Percentiles rank a stretch among this genome's conserved stretches.
These are phyloP conservation scores for Nannizziopsis arthrosporioides DNA, from an alignment of 2,329 filamentous ascomycete genomes.

Conservation along the genomic window DNA sequence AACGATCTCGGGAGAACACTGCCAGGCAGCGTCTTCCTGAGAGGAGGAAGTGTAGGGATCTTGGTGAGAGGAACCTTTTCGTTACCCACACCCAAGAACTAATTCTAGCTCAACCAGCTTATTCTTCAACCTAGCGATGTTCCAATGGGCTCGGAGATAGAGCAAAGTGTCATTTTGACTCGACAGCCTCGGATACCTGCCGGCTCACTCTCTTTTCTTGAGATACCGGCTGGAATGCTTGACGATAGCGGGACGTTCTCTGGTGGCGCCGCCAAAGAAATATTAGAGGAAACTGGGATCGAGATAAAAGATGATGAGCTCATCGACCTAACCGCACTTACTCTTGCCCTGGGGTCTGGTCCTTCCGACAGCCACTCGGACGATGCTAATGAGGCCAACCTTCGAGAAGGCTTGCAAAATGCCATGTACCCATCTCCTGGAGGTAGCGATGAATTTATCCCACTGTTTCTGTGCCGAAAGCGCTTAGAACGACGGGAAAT, in stretches of 20 bases:
- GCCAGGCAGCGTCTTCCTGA: conserved; percentile 46
- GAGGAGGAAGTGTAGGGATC: conserved; percentile 48
- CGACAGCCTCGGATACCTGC: conserved; percentile 48
- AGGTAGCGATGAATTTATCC: conserved; percentile 49
- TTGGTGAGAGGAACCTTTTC: conserved; percentile 31
- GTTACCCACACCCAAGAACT: neutral
- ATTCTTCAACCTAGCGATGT: conserved; percentile 45
- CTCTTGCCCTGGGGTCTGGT: conserved; percentile 23
- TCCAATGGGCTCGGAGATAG: conserved; percentile 22
- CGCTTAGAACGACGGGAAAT: conserved; percentile 39
- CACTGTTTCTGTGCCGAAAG: conserved; percentile 46
- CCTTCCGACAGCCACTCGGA: too few species aligned
- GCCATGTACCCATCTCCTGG: conserved; percentile 45
- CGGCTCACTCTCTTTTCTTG: conserved; percentile 42
- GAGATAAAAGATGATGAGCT: conserved; percentile 40
- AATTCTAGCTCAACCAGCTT: conserved; percentile 30
- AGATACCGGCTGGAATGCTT: conserved; percentile 51
- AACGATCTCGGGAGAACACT: conserved; percentile 42
- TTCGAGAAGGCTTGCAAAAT: conserved; percentile 33
- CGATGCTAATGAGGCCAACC: conserved; percentile 16
- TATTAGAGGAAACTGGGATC: conserved; percentile 47
- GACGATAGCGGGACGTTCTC: conserved; percentile 44
- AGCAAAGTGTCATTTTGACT: conserved; percentile 43
- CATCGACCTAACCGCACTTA: conserved; percentile 44
- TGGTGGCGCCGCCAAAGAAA: conserved; percentile 46